Evolutionary conservation across 805 yeast genomes (phyloP).

Genomic region (Zygosaccharomyces rouxii): DNA sequence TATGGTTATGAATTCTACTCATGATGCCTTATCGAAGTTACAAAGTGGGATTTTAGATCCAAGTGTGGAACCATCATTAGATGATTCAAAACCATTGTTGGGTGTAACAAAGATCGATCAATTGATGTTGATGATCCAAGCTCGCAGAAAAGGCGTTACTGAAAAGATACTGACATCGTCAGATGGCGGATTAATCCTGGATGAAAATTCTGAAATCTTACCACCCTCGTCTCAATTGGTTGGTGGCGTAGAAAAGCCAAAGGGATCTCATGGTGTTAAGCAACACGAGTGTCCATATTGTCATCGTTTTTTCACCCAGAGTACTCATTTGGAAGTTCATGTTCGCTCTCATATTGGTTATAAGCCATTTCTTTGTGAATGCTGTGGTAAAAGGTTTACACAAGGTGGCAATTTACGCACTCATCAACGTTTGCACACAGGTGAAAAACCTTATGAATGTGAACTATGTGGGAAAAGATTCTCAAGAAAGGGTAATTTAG

Average conservation of each 20-base stretch:
- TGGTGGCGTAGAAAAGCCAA: slow-evolving; percentile 75
- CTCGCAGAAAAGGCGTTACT: slow-evolving; percentile 72
- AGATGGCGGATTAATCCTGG: slow-evolving; percentile 62
- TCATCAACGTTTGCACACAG: slow-evolving; percentile 81
- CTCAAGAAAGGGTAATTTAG: slow-evolving; percentile 86
- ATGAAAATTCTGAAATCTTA: slow-evolving; percentile 45
- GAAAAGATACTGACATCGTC: slow-evolving; percentile 58
- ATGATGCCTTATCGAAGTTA: slow-evolving; percentile 14
- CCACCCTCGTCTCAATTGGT: slow-evolving; percentile 63
- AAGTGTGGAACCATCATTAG: slow-evolving; percentile 44
- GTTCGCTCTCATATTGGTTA: slow-evolving; percentile 81
- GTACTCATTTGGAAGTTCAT: slow-evolving; percentile 90
- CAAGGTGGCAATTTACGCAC: slow-evolving; percentile 90
- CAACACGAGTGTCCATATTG: slow-evolving; percentile 74
- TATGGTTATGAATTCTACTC: slow-evolving; percentile 20
- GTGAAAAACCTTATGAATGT: slow-evolving; percentile 87
- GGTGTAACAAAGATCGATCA: slow-evolving; percentile 92
- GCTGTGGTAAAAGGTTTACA: slow-evolving; percentile 76
- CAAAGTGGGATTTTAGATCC: slow-evolving; percentile 37
- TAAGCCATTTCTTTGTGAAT: slow-evolving; percentile 76
- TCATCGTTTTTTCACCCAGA: slow-evolving; percentile 73
- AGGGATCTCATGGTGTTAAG: slow-evolving; percentile 38
- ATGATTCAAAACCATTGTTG: slow-evolving; percentile 63
- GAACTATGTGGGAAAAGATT: slow-evolving; percentile 69
- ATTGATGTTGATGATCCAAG: slow-evolving; percentile 85